Evolutionary conservation across 371 early-diverging fungal species (phyloP).

Genomic region (Dinochytrium kinnereticum): DNA sequence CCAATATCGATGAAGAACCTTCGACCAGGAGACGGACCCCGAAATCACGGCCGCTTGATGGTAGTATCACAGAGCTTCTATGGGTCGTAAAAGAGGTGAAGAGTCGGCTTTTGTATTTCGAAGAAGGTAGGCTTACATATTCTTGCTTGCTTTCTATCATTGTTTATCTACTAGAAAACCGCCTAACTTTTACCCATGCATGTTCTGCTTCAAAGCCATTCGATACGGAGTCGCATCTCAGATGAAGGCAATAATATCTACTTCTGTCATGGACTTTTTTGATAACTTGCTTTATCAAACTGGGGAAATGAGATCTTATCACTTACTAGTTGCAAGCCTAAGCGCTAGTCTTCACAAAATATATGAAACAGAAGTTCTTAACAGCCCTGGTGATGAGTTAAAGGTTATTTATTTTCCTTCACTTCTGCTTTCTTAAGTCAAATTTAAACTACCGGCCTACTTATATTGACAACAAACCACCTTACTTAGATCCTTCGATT

Average conservation of each 20-base stretch:
- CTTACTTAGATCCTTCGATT: neutral
- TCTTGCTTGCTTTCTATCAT: no score
- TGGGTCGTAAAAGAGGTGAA: slow-evolving; percentile 1
- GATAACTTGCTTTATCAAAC: neutral
- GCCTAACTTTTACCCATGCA: no score
- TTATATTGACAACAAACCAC: no score
- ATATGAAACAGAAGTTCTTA: no score
- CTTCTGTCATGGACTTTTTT: neutral
- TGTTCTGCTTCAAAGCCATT: neutral
- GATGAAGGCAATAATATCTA: neutral
- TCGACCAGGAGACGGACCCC: neutral
- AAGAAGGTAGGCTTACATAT: neutral
- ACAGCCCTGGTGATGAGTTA: no score
- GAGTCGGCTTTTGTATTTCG: neutral
- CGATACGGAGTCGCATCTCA: neutral
- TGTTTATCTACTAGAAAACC: no score
- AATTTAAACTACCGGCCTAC: no score
- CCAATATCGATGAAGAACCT: neutral
- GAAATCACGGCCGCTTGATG: neutral
- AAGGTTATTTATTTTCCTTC: no score
- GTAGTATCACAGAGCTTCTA: neutral
- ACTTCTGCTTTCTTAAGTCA: no score
- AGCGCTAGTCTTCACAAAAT: neutral
- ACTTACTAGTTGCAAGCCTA: neutral
- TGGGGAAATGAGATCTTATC: neutral